Conservation (phyloP, 2,329 filamentous ascomycete genomes). For the Penicillium psychrosexuale region DNA sequence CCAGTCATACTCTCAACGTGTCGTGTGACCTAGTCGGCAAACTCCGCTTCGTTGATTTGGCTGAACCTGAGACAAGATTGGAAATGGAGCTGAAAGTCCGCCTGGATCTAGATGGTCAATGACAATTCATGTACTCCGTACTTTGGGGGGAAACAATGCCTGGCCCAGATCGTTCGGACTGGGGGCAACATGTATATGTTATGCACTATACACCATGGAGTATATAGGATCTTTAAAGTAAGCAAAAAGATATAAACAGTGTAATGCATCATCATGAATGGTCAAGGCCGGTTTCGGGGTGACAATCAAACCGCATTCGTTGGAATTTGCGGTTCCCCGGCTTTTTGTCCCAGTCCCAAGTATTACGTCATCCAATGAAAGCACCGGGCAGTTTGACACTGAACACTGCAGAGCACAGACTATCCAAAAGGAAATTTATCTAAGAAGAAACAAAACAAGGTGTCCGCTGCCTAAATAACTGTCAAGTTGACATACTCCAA, state of each 20-base stretch:
- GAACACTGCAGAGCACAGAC: constrained; percentile 11
- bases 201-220: neutral
- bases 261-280: constrained; percentile 7
- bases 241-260: neutral
- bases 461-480: neutral
- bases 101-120: neutral
- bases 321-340: constrained; percentile 27
- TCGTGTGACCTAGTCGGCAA: constrained; percentile 4
- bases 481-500: neutral
- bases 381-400: constrained; percentile 10
- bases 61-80: constrained; percentile 2
- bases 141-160: neutral
- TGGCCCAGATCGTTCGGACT: neutral
- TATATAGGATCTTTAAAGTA: neutral
- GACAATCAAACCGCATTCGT: constrained; percentile 24
- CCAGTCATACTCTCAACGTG: constrained; percentile 1
- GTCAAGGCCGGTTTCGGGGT: constrained; percentile 8
- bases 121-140: neutral
- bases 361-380: constrained; percentile 37
- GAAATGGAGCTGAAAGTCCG: neutral
- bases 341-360: constrained; percentile 27
- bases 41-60: neutral
- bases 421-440: neutral
- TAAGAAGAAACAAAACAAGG: neutral
- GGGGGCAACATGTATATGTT: neutral